Conservation (phyloP, 176 grass and related monocot species). For the Urochloa ruziziensis region DNA sequence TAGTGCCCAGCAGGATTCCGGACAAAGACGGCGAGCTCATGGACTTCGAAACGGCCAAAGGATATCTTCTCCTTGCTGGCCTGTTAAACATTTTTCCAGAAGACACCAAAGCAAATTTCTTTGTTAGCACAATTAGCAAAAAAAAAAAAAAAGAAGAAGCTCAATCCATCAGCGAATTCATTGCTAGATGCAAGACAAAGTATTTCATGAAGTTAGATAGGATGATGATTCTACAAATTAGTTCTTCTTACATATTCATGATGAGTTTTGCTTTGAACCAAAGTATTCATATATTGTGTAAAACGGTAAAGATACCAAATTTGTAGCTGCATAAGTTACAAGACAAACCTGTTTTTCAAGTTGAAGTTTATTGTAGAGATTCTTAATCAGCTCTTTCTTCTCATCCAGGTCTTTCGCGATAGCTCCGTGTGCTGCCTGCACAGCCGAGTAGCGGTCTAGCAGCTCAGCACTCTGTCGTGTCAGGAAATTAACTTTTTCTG, state of each 20-base stretch:
- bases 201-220: background rate
- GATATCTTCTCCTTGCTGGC: conserved; percentile 96
- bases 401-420: conserved; percentile 77
- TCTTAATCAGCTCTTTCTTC: conserved; percentile 62
- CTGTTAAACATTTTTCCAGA: conserved; percentile 46
- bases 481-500: conserved; percentile 69
- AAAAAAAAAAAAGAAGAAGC: background rate
- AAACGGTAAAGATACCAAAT: background rate
- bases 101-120: background rate
- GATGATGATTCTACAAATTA: background rate
- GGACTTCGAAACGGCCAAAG: conserved; percentile 75
- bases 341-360: conserved; percentile 80
- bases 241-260: conserved; percentile 8
- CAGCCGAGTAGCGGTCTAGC: conserved; percentile 47
- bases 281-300: background rate
- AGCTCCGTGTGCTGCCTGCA: conserved; percentile 52
- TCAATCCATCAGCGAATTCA: background rate
- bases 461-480: conserved; percentile 56
- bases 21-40: conserved; percentile 77
- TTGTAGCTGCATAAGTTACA: conserved; percentile 23
- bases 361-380: conserved; percentile 78
- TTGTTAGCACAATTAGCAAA: background rate
- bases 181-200: background rate
- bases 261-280: background rate
- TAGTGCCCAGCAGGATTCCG: conserved; percentile 73